Base-by-base conservation (phyloP, 352 stramenopile species). In the Globisporangium alternatum region DNA sequence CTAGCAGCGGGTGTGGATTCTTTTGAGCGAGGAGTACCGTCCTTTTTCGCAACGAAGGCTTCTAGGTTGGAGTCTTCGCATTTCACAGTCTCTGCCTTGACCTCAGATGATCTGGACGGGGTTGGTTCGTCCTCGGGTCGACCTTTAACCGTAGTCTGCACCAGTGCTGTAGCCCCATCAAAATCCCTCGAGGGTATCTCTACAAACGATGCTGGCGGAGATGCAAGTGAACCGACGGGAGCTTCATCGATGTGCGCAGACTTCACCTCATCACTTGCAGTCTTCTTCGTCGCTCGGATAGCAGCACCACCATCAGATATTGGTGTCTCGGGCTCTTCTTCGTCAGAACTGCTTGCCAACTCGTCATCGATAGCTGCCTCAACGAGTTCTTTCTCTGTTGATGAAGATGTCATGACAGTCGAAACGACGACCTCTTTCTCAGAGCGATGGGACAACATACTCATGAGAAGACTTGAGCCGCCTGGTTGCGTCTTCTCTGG, bases 361-460 rank as follows among this genome's bases (percentile, higher is more conserved):
- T 80, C 75, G 21, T 67, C 66, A 37, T 83, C 72, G 1, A 83
- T 62, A 31, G 74, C 72, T 15, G 75, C 70, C 7, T 72, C 72
- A 44, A 80, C 76, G 3, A 43, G 33, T 15, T 48, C 19, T 12
- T 43, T 62, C 41, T 28, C 12, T 65, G 72, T 61, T 65, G 51
- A 4, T 47, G 53, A 5, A 66, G 54, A 21, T 31, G 35, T 19
- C 13, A n/a, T 8, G 15, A 54, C n/a, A 61, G 57, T 9, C 25
- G 5, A 21, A 53, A 21, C 4, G 8, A 33, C 47, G 21, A 4
- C 28, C 47, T n/a, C 21, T 15, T 12, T 41, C 35, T 41, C 35
- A 1, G 35, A 12, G 35, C 35, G 35, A 41, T 8, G 35, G 13
- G 35, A 41, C 35, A 41, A 12, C 35, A 41, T 41, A 12, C 8